Base-by-base conservation (phyloP, 192 early-diverging fungal genomes). In the Rhizophagus sp. region DNA sequence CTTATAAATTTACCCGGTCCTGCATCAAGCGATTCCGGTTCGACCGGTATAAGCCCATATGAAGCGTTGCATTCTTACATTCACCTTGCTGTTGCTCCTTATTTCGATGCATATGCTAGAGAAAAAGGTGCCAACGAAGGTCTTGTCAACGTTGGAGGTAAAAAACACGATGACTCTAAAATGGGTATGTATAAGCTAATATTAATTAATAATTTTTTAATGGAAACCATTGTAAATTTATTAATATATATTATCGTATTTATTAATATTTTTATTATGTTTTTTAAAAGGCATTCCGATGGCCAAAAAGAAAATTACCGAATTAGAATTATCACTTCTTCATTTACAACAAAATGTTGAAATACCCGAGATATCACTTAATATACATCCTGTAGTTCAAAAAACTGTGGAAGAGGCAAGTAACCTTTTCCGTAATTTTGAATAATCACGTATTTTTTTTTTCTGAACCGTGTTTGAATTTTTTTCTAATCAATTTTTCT, bases 221-320 rank as follows among this genome's bases (percentile, higher is more conserved):
- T 71, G 44, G 44, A 47, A 33, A 36, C 9, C 17, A 70, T 19
- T 22, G 10, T 39, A 71, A 39, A 22, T 22, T 47, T 19, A 76
- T 4, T 34, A 19, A 47, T 67, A 41, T 41, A 41, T 41, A 41
- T 80, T 11, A 13, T 15, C n/a, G 4, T 73, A 27, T 12, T 30
- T 70, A 10, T 24, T 22, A 15, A 4, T n/a, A 47, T 36, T 11
- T 5, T 74, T 30, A 30, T 1, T 30, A 30, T 30, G 1, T 82
- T 36, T 36, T 36, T 36, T 36, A 4, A 36, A 88, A 88, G 94
- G 94, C 0, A 93, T 98, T 73, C 95, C 97, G 15, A 94, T 96
- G 92, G 94, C 97, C 64, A 98, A 96, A 82, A 98, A 98, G 90
- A 99, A 99, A 88, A 94, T 99, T 80, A 95, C 96, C 33, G 98